Evolutionary conservation across 2,329 filamentous ascomycete species (phyloP), one percentile per base, ranked within the genome.

Genomic region (Lojkania enalia): DNA sequence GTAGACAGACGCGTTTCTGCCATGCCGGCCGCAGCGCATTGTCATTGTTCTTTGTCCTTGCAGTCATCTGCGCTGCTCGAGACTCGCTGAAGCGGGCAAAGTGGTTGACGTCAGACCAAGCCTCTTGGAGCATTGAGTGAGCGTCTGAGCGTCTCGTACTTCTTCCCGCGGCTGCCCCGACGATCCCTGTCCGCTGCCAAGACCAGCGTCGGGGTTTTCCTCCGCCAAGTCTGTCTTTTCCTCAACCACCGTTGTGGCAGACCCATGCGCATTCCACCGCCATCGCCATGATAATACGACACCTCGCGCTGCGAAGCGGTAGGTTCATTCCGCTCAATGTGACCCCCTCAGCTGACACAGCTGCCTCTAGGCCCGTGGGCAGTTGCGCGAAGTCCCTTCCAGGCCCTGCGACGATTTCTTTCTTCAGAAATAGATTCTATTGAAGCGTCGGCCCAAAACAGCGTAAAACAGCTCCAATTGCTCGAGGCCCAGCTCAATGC

Each of bases 211-310:
- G n/a, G n/a, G n/a, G n/a, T n/a, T n/a, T n/a, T n/a, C n/a, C n/a
- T n/a, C n/a, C n/a, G n/a, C n/a, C n/a, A n/a, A n/a, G n/a, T n/a
- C n/a, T n/a, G n/a, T n/a, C n/a, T 33, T 33, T 33, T 33, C 9
- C 30, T 9, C 9, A 16, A 33, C 11, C 30, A 9, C 16, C 16
- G 4, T 19, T 9, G 14, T 2, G 33, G n/a, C 15, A 13, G 14
- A n/a, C 4, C 15, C 16, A 36, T 27, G 5, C 35, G 21, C 23
- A 43, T 41, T 39, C 35, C 43, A 35, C 18, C 25, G 20, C 20
- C 49, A 40, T 9, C 30, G 14, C 40, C 42, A 76, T 75, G 74
- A 74, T 75, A 53, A 51, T 75, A 61, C 61, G 74, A 64, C 63
- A 68, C 43, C 46, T 73, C 32, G 60, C 64, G 40, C 61, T 70